These are phyloP conservation scores for Linum lewisii DNA, from an alignment of 345 rosid genomes.

Conservation along the genomic window DNA sequence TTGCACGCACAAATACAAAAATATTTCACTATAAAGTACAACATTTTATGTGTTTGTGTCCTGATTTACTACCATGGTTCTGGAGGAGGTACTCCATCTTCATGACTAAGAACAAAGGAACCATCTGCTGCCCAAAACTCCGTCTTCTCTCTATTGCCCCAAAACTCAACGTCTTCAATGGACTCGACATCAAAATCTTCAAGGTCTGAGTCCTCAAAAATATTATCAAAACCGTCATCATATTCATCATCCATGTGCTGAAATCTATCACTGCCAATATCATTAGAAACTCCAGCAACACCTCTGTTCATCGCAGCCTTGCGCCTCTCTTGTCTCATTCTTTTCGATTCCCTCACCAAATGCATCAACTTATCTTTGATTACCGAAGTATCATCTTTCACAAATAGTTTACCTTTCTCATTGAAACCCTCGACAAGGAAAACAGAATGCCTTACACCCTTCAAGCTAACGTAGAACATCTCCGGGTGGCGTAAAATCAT, in stretches of 20 bases:
- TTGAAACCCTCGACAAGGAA: constrained; percentile 60
- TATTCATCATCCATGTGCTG: constrained; percentile 17
- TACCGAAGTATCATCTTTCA: constrained; percentile 39
- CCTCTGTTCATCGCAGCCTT: constrained; percentile 14
- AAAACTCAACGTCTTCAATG: constrained; percentile 27
- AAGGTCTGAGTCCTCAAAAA: constrained; percentile 51
- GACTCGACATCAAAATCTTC: constrained; percentile 35
- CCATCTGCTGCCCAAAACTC: constrained; percentile 50
- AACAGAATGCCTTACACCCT: constrained; percentile 70
- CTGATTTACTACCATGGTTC: constrained; percentile 45
- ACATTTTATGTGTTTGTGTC: constrained; percentile 2
- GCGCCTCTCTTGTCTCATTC: constrained; percentile 55
- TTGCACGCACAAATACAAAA: too few relatives aligned
- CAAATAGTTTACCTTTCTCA: constrained; percentile 54
- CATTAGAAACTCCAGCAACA: constrained; percentile 5
- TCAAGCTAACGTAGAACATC: constrained; percentile 69
- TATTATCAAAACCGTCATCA: constrained; percentile 64
- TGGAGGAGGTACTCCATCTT: constrained; percentile 8
- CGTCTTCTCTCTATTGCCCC: constrained; percentile 23
- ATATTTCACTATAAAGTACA: background rate
- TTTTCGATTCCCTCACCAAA: constrained; percentile 59
- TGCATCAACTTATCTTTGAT: constrained; percentile 47
- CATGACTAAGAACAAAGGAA: constrained; percentile 7
- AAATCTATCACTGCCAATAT: background rate
- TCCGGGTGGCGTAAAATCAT: constrained; percentile 80